Base-by-base conservation (phyloP, 257 asterid genomes). In the Apocynum venetum region DNA sequence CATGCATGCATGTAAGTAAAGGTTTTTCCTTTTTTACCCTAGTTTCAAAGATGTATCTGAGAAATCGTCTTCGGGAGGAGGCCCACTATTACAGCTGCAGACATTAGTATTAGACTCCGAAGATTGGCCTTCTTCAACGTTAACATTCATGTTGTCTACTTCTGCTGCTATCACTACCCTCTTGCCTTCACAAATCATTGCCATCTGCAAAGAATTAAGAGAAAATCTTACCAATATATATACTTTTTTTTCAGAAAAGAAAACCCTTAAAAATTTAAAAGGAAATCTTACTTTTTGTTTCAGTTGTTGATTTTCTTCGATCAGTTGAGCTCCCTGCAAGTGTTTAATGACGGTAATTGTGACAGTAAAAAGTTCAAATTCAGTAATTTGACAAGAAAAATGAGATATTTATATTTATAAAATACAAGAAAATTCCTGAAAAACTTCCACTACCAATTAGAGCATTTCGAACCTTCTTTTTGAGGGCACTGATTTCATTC, bases 91-190 rank as follows among this genome's bases (percentile, higher is more conserved):
- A 67, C 87, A 81, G 57, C 83, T 81, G 79, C 75, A 79, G 20
- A 82, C 73, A 76, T 59, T 78, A 35, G 89, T 25, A 15, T 64
- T 82, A 38, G 89, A 85, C 36, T 83, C 86, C 17, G 87, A 78
- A 40, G 89, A 85, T 35, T 80, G 89, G 31, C 89, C 86, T 64
- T 85, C 89, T 85, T 85, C 88, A 59, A 31, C 19, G 14, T 75
- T 41, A 52, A 75, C 41, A 52, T 1, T 51, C 2, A 49, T 6
- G 1, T 79, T 81, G n/a, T 77, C 67, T 11, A 71, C 12, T 6
- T 71, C 78, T 9, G 65, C 77, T 4, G 73, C 64, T 56, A 46
- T 7, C 48, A 41, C 46, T 0, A 83, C 60, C 74, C 72, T 67
- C 61, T 83, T 80, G 13, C 88, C 86, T 44, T 76, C 84, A 38